A percentile compares a stretch with the other conserved stretches of the same genome.
These are phyloP conservation scores for Ceratocystis variospora DNA, from an alignment of 2,329 filamentous ascomycete genomes.

Conservation along the genomic window DNA sequence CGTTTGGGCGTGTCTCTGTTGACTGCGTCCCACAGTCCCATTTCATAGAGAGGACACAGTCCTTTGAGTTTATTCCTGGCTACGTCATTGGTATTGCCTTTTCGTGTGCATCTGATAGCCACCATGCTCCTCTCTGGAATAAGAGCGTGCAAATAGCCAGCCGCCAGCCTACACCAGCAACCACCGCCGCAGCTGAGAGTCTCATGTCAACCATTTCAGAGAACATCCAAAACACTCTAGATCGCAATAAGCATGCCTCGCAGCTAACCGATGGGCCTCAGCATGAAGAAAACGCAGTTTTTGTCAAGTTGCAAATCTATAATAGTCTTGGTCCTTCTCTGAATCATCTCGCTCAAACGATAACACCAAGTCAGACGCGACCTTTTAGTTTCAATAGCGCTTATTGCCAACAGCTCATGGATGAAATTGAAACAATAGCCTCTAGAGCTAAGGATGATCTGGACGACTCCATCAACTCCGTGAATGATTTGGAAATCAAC, in stretches of 20 bases:
- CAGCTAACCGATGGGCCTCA: slow-evolving; percentile 2
- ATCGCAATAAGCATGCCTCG: slow-evolving; percentile 27
- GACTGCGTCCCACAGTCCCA: slow-evolving; percentile 34
- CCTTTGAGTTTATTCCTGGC: slow-evolving; percentile 36
- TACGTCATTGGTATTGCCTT: slow-evolving; percentile 36
- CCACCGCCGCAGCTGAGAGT: slow-evolving; percentile 33
- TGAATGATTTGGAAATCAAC: slow-evolving; percentile 37
- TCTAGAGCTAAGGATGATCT: slow-evolving; percentile 28
- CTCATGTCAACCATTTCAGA: slow-evolving; percentile 34
- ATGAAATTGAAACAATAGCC: slow-evolving; percentile 29
- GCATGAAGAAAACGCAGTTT: slow-evolving; percentile 32
- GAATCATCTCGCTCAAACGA: slow-evolving; percentile 31
- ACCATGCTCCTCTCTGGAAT: slow-evolving; percentile 28
- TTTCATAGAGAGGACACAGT: slow-evolving; percentile 33
- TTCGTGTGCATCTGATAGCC: slow-evolving; percentile 30
- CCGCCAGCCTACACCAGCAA: slow-evolving; percentile 35
- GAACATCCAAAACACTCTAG: slow-evolving; percentile 31
- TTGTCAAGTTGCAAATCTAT: slow-evolving; percentile 33
- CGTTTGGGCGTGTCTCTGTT: slow-evolving; percentile 33
- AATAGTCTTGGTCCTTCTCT: slow-evolving; percentile 39
- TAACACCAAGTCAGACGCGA: slow-evolving; percentile 33
- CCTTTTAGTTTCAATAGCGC: slow-evolving; percentile 31
- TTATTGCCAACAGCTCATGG: slow-evolving; percentile 34
- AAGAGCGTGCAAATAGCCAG: slow-evolving; percentile 34
- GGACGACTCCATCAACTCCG: slow-evolving; percentile 30